Evolutionary conservation across 2,329 filamentous ascomycete genomes (phyloP), one percentile per base, ranked within the genome.

Genomic region (Calonectria crousiana): DNA sequence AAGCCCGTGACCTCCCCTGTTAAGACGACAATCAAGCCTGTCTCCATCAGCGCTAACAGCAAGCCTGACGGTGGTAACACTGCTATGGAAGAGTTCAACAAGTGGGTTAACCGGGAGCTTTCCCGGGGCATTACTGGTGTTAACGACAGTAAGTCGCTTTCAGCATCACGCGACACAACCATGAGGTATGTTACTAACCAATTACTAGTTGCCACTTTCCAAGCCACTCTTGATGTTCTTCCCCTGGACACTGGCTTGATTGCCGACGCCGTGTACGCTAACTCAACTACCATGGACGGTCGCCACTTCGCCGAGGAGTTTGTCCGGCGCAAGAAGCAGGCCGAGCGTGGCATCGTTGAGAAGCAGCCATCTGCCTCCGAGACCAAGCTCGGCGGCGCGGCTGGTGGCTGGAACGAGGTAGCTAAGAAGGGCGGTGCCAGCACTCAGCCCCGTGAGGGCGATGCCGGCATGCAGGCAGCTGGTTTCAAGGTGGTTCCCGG

Each of bases 251-350:
- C 91, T 18, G 92, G 94, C 74, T 90, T 98, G 78, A 96, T 99
- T 79, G 94, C 95, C 16, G 97, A 98, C 82, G 94, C 94, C 11
- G 94, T 98, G 28, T 98, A 98, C 85, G 92, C 92, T 73, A 94
- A 92, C 83, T 97, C 95, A 2, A 94, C 93, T 80, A 97, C 96
- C 0, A 95, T 99, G 85, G 95, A 99, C 82, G 95, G 95, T 0
- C 94, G 94, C 65, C 95, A 97, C 81, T 98, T 98, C 82, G 95
- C 95, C 0, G 95, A 98, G 74, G 97, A 99, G 84, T 99, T 97
- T 82, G 91, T 98, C 73, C 94, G 96, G 41, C 95, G 96, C 80
- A 96, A 96, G 86, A 97, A 94, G 89, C 91, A 97, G 1, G 96
- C 97, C 0, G 96, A 98, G 79, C 97, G 96, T 87, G 97, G 97